Base-by-base conservation (phyloP, 371 early-diverging fungal species). In the Rhizopus arrhizus region DNA sequence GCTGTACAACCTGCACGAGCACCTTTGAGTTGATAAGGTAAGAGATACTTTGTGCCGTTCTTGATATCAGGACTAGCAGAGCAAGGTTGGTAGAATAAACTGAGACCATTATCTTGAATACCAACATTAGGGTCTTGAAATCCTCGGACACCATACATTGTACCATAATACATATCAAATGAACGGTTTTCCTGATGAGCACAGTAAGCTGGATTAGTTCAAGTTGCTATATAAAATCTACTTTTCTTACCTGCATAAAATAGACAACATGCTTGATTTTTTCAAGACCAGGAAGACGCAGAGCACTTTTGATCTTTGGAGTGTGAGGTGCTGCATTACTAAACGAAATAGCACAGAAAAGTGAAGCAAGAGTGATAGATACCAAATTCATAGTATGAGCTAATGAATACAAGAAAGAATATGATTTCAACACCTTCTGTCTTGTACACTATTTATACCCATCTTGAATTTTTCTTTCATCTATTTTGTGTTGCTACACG, bases 211-310 rank as follows among this genome's bases (percentile, higher is more conserved):
- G 22, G 2, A 22, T 22, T 22, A 22, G 22, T 22, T 22, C 22
- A 22, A 22, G 22, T 1, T 2, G 22, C 22, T 22, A 22, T 22
- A 53, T 9, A 31, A 0, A 28, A 15, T 22, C 5, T 52, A 15
- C n/a, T 32, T 40, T 9, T 7, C 40, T 36, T 55, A 62, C 68
- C 59, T 68, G 68, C 68, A 68, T 68, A 34, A 68, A 68, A 38
- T 68, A 68, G 22, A 68, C 68, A 42, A 68, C 40, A 35, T 68
- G 64, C 46, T 68, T 59, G 34, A 68, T 68, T 28, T 68, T 68
- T 35, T 64, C 59, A n/a, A 68, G 47, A 31, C 68, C 68, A 40
- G 64, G 11, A 35, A 52, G 15, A 15, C 42, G 36, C 5, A 11
- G 40, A 38, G 40, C 8, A 13, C 40, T 38, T 38, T 38, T 38